Conservation (phyloP, 768 basidiomycete genomes). For the Pluteus cervinus region DNA sequence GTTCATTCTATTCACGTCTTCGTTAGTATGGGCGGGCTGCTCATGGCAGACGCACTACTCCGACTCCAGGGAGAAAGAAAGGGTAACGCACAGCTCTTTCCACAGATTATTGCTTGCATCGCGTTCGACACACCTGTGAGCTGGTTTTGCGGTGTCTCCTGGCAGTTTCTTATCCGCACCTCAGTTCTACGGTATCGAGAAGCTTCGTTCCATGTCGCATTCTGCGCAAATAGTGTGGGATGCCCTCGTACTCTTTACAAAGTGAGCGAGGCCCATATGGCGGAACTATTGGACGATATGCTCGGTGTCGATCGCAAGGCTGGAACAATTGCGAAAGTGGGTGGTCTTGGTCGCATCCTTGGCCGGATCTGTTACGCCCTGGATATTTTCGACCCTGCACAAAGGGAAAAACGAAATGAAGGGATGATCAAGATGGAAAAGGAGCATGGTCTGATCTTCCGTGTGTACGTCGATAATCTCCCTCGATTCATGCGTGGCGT, state of each 20-base stretch:
- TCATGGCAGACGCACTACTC: constrained; percentile 78
- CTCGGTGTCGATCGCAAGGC: constrained; percentile 19
- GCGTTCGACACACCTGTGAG: constrained; percentile 90
- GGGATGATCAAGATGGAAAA: constrained; percentile 55
- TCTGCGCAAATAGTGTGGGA: too few species aligned
- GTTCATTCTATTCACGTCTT: constrained; percentile 1
- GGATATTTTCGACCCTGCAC: constrained; percentile 75
- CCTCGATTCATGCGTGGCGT: constrained; percentile 2
- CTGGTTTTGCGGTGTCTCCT: constrained; percentile 5
- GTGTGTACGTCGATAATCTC: constrained; percentile 46
- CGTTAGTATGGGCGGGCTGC: constrained; percentile 84
- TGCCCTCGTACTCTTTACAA: constrained; percentile 84
- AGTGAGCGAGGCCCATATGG: constrained; percentile 70
- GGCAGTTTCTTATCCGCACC: background rate
- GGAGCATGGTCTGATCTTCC: constrained; percentile 60
- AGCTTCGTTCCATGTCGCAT: too few species aligned
- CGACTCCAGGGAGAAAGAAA: constrained; percentile 66
- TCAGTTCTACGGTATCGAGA: constrained; percentile 86
- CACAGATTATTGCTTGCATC: constrained; percentile 75
- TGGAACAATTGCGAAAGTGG: constrained; percentile 31
- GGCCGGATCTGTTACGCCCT: constrained; percentile 91
- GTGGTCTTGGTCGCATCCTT: constrained; percentile 54
- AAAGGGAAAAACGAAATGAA: constrained; percentile 55
- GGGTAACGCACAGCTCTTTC: constrained; percentile 64
- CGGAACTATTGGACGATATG: constrained; percentile 43